Percentiles rank a stretch among this genome's conserved stretches.
phyloP scores from a whole-genome alignment of 441 rosid genomes.

The Aquilaria agallochum region DNA sequence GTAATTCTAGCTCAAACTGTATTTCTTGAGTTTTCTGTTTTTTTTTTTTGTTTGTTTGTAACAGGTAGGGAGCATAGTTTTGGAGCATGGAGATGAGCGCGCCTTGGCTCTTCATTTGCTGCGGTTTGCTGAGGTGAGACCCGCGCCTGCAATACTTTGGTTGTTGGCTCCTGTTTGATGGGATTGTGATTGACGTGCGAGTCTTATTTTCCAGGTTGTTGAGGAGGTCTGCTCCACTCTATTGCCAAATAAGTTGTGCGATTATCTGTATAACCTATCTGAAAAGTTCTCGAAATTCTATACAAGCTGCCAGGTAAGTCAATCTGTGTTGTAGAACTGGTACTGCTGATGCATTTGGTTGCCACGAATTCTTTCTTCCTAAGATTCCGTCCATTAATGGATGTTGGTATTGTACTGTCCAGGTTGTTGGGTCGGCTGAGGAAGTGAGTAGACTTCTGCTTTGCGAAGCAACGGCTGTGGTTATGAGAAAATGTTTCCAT shows the following conservation, averaged over 20 bases:
- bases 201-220: conserved; percentile 42
- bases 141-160: neutral
- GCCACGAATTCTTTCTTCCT: too few relatives aligned
- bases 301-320: conserved; percentile 63
- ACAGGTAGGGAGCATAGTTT: conserved; percentile 46
- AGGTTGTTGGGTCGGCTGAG: conserved; percentile 81
- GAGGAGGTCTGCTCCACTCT: conserved; percentile 73
- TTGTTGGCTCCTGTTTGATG: too few relatives aligned
- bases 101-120: conserved; percentile 73
- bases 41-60: neutral
- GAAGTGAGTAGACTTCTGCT: conserved; percentile 76
- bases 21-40: too few relatives aligned
- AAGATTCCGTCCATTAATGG: too few relatives aligned
- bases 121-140: conserved; percentile 65
- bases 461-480: conserved; percentile 80
- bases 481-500: conserved; percentile 74
- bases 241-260: conserved; percentile 63
- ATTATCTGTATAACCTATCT: conserved; percentile 69
- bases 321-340: too few relatives aligned
- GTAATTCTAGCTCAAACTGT: too few relatives aligned
- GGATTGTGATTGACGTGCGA: neutral
- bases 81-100: conserved; percentile 68
- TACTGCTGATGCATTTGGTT: too few relatives aligned
- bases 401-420: conserved; percentile 8
- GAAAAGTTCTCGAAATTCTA: conserved; percentile 70